Conservation (phyloP, 2,329 filamentous ascomycete species). For the Pseudogymnoascus sp. region DNA sequence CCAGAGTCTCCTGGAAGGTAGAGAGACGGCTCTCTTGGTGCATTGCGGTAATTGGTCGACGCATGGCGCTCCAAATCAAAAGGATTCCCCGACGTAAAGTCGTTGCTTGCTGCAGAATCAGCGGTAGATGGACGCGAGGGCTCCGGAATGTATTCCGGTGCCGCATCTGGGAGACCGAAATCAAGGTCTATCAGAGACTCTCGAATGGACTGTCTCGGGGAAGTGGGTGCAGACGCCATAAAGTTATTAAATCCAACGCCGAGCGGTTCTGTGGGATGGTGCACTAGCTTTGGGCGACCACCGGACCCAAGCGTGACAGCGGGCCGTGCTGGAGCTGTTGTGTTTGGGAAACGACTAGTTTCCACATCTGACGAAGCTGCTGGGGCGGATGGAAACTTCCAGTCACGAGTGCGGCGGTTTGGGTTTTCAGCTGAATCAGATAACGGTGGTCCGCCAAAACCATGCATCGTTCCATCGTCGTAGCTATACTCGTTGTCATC, state of each 20-base stretch:
- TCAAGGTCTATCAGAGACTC: constrained; percentile 45
- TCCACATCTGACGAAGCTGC: constrained; percentile 48
- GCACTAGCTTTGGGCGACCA: constrained; percentile 40
- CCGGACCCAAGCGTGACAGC: constrained; percentile 26
- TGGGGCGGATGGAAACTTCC: constrained; percentile 50
- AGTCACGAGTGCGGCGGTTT: constrained; percentile 45
- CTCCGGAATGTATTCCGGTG: constrained; percentile 46
- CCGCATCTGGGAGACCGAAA: constrained; percentile 43
- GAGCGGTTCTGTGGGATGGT: constrained; percentile 46
- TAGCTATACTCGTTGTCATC: constrained; percentile 18
- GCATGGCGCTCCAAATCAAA: constrained; percentile 59
- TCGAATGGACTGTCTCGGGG: constrained; percentile 21
- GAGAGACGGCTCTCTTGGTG: constrained; percentile 32
- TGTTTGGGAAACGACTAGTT: constrained; percentile 44
- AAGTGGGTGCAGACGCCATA: constrained; percentile 13
- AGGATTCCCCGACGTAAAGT: constrained; percentile 48
- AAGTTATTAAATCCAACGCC: constrained; percentile 7
- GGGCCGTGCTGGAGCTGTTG: constrained; percentile 26
- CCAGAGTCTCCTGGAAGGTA: constrained; percentile 55
- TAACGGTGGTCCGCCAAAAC: constrained; percentile 44
- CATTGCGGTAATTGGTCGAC: constrained; percentile 40
- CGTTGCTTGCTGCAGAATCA: constrained; percentile 52
- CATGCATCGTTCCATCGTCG: constrained; percentile 21
- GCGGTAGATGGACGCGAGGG: constrained; percentile 48
- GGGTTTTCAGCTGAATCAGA: constrained; percentile 53